Conservation (phyloP, 495 filamentous ascomycete species). For the Penicillium psychrofluorescens region DNA sequence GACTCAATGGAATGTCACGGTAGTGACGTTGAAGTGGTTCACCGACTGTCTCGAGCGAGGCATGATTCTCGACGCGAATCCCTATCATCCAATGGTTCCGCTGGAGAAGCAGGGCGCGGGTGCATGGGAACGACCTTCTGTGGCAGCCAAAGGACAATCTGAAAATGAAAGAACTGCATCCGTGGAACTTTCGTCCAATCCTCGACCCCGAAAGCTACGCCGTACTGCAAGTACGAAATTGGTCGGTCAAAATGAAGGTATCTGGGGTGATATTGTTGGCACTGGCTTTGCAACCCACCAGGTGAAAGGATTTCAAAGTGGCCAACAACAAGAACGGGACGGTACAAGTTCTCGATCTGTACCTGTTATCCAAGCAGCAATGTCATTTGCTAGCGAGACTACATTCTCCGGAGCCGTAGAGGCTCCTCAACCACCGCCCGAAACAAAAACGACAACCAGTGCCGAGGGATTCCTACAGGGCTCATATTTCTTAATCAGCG, state of each 20-base stretch:
- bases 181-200: constrained; percentile 20
- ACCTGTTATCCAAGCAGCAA: constrained; percentile 25
- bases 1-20: constrained; percentile 65
- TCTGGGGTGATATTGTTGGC: constrained; percentile 85
- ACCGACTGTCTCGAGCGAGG: constrained; percentile 77
- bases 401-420: constrained; percentile 23
- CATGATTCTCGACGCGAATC: constrained; percentile 82
- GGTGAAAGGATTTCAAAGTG: constrained; percentile 19
- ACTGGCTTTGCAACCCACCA: constrained; percentile 29
- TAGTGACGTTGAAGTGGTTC: constrained; percentile 80
- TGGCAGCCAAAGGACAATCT: constrained; percentile 24
- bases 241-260: constrained; percentile 65
- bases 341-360: constrained; percentile 2
- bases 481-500: constrained; percentile 55
- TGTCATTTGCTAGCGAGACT: constrained; percentile 37
- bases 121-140: constrained; percentile 58
- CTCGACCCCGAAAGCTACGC: constrained; percentile 58
- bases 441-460: constrained; percentile 1
- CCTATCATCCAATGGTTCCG: constrained; percentile 69
- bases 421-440: constrained; percentile 9
- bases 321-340: constrained; percentile 26
- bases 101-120: constrained; percentile 63
- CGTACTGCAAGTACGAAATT: constrained; percentile 74
- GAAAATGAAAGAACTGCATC: constrained; percentile 1
- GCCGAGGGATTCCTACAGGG: constrained; percentile 29